Evolutionary conservation across 2,329 filamentous ascomycete species (phyloP), one percentile per base, ranked within the genome.

Genomic region (Rutstroemia sp.): DNA sequence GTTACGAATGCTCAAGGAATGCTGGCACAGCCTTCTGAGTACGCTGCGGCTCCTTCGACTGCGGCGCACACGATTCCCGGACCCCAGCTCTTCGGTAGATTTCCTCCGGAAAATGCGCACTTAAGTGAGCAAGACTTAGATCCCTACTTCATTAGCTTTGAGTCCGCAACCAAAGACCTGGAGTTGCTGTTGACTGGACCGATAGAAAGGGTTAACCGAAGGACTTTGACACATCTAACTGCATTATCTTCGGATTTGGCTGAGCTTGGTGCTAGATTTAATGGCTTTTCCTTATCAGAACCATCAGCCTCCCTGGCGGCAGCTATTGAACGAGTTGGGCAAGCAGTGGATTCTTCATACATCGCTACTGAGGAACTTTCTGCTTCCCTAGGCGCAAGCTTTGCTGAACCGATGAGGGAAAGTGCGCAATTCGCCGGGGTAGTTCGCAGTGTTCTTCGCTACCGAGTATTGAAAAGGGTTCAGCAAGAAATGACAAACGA

Each of bases 401-500:
- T 99, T 69, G 91, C 95, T 0, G 95, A 99, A 69, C 94, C 94
- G 0, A 96, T 99, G 90, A 83, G 95, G 55, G 94, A 99, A 73
- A 95, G 91, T 66, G 92, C 94, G 12, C 94, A 99, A 68, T 99
- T 99, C 70, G 94, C 94, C 0, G 90, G 94, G 10, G 90, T 99
- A 1, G 94, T 99, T 3, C 84, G 92, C 44, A 88, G 79, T 62
- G 92, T 99, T 37, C 76, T 99, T 54, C 83, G 89, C 62, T 99
- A 96, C 70, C 80, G 94, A 16, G 87, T 97, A 2, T 75, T 96
- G 60, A 99, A 99, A 75, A 82, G 94, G 48, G 90, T 99, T 53
- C 94, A 99, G 69, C 91, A 97, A 71, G 94, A 99, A 69, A 92
- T 97, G 85, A 97, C 94, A 1, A 86, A 87, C 46, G 94, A 99